Percentiles rank a stretch among this genome's conserved stretches.
phyloP scores from a whole-genome alignment of 352 stramenopile species.

The Phytophthora meadii region DNA sequence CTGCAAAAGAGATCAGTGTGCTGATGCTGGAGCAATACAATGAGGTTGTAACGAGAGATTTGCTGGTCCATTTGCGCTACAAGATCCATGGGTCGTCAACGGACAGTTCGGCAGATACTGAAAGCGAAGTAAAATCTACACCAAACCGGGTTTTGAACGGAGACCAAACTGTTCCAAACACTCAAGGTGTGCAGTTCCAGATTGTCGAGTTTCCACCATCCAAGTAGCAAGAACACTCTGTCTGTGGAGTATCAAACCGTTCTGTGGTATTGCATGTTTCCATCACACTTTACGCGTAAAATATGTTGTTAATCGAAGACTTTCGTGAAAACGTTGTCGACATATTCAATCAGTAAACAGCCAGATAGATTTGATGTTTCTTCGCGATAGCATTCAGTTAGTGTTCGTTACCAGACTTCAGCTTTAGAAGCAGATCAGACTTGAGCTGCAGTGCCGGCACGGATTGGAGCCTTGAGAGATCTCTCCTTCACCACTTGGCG shows the following conservation, averaged over 20 bases:
- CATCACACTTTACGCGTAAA: background rate
- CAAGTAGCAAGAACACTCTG: constrained; percentile 20
- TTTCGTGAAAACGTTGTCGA: too few species aligned
- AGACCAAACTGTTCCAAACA: constrained; percentile 22
- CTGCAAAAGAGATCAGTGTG: constrained; percentile 20
- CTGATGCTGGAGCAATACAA: constrained; percentile 35
- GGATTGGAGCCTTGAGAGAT: constrained; percentile 20
- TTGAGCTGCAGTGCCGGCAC: constrained; percentile 18
- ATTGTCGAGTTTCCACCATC: constrained; percentile 36
- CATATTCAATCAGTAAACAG: too few species aligned
- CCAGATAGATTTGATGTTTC: too few species aligned
- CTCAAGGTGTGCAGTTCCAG: constrained; percentile 31
- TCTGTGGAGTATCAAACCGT: constrained; percentile 20
- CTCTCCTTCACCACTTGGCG: constrained; percentile 34
- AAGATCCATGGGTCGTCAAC: constrained; percentile 4
- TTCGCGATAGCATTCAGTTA: too few species aligned
- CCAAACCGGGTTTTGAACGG: constrained; percentile 31
- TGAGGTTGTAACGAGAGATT: constrained; percentile 17
- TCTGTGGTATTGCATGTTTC: too few species aligned
- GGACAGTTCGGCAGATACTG: background rate
- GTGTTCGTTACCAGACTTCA: constrained; percentile 1
- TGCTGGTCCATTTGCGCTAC: constrained; percentile 37
- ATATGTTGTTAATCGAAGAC: too few species aligned
- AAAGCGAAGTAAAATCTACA: background rate
- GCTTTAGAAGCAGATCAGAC: constrained; percentile 18